Evolutionary conservation across 1,284 basidiomycete genomes (phyloP), one percentile per base, ranked within the genome.

Genomic region (Rhodotorula sp.): DNA sequence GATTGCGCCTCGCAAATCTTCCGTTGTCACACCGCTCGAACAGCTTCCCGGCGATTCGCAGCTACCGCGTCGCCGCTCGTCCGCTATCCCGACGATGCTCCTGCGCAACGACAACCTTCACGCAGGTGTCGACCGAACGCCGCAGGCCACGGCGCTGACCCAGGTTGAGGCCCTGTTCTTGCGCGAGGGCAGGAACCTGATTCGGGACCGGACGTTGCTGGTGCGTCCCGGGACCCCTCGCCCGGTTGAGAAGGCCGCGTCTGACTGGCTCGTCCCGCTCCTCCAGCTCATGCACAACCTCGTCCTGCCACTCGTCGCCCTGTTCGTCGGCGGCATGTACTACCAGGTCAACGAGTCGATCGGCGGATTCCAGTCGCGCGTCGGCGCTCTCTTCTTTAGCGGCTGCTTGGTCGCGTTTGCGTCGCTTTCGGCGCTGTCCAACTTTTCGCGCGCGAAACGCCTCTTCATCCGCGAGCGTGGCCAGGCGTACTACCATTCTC

Each of bases 301-400:
- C 5, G 84, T 91, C 23, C 85, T 92, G 23, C 84, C 85, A 19
- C 79, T 93, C 3, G 82, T 94, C 8, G 93, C 92, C 4, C 87
- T 91, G 4, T 71, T 73, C 27, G 77, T 79, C 85, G 92, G 92
- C 65, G 92, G 92, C 0, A 81, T 94, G 66, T 95, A 93, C 81
- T 95, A 85, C 82, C 81, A 93, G 49, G 92, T 91, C 0, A 87
- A 86, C 58, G 81, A 86, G 17, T 90, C 88, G 2, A 95, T 96
- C 70, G 90, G 91, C 34, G 93, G 93, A 0, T 96, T 96, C 85
- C 93, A 96, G 81, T 92, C 90, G 27, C 86, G 92, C 53, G 87
- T 96, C n/a, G 93, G 93, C 44, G 91, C 89, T 73, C 81, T 95
- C 61, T 95, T 96, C 85, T 96, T 95, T 87, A 81, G 95, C 78